Evolutionary conservation across 2,329 filamentous ascomycete species (phyloP).

Genomic region (Exophiala sp.): DNA sequence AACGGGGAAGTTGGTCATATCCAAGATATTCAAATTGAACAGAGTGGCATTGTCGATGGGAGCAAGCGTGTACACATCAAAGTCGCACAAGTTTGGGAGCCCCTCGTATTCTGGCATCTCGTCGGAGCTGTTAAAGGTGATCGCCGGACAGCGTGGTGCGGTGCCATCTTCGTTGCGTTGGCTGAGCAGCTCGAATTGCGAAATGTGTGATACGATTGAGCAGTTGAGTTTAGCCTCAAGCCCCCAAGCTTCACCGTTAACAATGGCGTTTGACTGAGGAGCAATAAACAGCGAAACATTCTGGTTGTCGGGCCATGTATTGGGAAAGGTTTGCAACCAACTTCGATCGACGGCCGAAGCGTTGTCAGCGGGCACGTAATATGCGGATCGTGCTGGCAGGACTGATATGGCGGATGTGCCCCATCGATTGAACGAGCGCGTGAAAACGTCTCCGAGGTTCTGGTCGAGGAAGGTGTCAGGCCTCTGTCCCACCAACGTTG

Average conservation of each 20-base stretch:
- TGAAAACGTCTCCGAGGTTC: not conserved
- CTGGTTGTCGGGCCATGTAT: not conserved
- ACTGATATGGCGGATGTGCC: not conserved
- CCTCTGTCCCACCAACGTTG: not conserved
- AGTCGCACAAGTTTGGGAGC: slow-evolving; percentile 5
- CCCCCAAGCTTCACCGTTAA: not conserved
- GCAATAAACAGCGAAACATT: not conserved
- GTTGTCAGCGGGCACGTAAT: slow-evolving; percentile 3
- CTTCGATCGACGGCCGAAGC: not conserved
- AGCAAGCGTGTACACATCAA: not conserved
- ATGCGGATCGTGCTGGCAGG: not conserved
- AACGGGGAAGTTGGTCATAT: not conserved
- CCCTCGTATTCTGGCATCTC: not conserved
- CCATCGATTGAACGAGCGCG: slow-evolving; percentile 1
- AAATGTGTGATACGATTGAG: not conserved
- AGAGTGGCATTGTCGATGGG: not conserved
- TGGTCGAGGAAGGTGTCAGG: slow-evolving; percentile 1
- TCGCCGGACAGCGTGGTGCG: not conserved
- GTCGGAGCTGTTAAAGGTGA: not conserved
- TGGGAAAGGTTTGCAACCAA: slow-evolving; percentile 1
- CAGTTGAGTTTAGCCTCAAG: not conserved
- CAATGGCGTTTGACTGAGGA: not conserved
- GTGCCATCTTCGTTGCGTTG: not conserved
- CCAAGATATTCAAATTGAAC: not conserved
- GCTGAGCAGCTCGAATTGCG: slow-evolving; percentile 1